Base-by-base conservation (phyloP, 106 monocot species). In the Hemerocallis citrina region DNA sequence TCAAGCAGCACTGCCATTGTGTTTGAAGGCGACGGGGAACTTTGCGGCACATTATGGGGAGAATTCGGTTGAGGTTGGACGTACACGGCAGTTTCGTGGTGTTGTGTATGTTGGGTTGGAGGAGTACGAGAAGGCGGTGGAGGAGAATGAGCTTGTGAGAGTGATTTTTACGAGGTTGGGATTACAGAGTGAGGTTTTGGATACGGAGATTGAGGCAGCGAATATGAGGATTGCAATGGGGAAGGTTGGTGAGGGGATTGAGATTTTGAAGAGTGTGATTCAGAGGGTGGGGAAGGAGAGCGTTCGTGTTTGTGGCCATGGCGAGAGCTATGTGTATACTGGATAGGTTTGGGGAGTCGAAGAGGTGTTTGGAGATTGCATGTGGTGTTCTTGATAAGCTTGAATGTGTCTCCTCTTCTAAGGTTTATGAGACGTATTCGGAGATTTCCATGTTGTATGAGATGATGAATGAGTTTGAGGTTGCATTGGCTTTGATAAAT, bases 381-480 rank as follows among this genome's bases (percentile, higher is more conserved):
- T 62, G 74, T 57, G 73, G 55, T 12, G 79, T 94, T 66, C 73
- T 94, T 9, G 77, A 83, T 40, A 78, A 74, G 43, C 70, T 59
- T 55, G 84, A 81, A 43, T 55, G 24, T 4, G 28, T 24, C 1
- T 59, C 37, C 3, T 72, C 84, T 15, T 54, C 32, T 17, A 79
- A 75, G 71, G 79, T 87, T 47, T 75, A 75, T 6, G 90, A 84
- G 49, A 68, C 72, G 7, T 96, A 87, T 43, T 73, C 82, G 2
- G 95, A 90, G 46, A 77, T 87, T 35, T 67, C 90, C 5, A 80
- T 84, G 83, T 43, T 96, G 59, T 96, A 87, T 57, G 95, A 96
- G 67, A 63, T 76, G 13, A 84, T 87, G 81, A 77, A 67, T 68
- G 86, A 90, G 35, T 96, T 87, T 51, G 79, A 84, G 46, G 79